Percentiles rank a stretch among this genome's conserved stretches.
phyloP scores from a whole-genome alignment of 805 yeast genomes.

The Candida ulmi region DNA sequence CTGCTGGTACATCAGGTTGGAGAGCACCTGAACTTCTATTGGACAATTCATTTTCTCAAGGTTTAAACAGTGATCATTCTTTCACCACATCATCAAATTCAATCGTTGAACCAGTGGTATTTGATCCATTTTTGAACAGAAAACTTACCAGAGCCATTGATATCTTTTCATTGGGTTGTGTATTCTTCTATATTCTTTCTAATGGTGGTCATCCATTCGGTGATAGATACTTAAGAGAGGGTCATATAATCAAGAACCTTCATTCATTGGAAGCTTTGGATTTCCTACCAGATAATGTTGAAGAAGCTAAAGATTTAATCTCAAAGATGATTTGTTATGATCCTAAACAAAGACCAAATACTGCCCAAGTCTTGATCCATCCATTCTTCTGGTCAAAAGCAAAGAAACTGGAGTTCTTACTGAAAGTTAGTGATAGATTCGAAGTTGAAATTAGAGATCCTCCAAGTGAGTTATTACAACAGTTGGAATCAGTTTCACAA shows the following conservation, averaged over 20 bases:
- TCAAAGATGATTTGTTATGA: conserved; percentile 62
- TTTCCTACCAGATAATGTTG: conserved; percentile 30
- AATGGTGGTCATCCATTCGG: conserved; percentile 94
- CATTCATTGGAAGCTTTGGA: conserved; percentile 28
- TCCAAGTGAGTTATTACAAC: conserved; percentile 52
- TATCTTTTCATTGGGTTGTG: conserved; percentile 92
- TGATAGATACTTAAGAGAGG: conserved; percentile 82
- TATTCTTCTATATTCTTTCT: conserved; percentile 79
- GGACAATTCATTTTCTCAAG: conserved; percentile 24
- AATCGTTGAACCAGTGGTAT: conserved; percentile 27
- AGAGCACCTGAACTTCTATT: conserved; percentile 86
- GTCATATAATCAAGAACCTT: conserved; percentile 71
- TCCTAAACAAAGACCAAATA: conserved; percentile 69
- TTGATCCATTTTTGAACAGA: conserved; percentile 40
- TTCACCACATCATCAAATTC: conserved; percentile 19
- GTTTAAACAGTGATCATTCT: conserved; percentile 20
- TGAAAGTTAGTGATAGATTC: conserved; percentile 86
- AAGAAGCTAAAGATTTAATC: conserved; percentile 72
- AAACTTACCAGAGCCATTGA: conserved; percentile 87
- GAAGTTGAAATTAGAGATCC: conserved; percentile 83
- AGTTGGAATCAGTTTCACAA: conserved; percentile 47
- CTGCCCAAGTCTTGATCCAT: conserved; percentile 62
- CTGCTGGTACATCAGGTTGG: conserved; percentile 98
- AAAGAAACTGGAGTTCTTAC: conserved; percentile 73
- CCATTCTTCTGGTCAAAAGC: conserved; percentile 83